These are phyloP conservation scores for Vigna mungo DNA, from an alignment of 306 rosid species.

Conservation along the genomic window DNA sequence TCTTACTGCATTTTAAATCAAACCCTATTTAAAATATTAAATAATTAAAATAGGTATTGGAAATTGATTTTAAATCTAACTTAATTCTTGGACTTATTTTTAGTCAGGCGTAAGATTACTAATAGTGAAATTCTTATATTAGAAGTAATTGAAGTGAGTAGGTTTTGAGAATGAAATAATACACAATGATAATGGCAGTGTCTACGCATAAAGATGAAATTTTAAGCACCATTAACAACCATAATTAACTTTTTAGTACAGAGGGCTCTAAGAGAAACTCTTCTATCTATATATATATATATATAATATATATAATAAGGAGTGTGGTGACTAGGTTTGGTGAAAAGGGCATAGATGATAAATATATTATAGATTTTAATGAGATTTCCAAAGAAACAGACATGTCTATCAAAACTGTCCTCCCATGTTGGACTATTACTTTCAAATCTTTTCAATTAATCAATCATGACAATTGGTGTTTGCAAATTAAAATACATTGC, in stretches of 20 bases:
- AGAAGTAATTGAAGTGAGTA: too few species aligned
- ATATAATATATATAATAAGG: neutral
- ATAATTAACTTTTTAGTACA: neutral
- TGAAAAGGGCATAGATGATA: conserved; percentile 9
- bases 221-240: neutral
- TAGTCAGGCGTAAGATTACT: too few species aligned
- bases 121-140: too few species aligned
- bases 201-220: too few species aligned
- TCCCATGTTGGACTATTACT: conserved; percentile 7
- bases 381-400: conserved; percentile 5
- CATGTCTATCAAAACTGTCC: neutral
- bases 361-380: neutral
- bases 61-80: too few species aligned
- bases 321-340: neutral
- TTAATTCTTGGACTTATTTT: too few species aligned
- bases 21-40: too few species aligned
- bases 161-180: too few species aligned
- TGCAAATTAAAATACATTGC: neutral
- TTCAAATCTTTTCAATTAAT: conserved; percentile 8
- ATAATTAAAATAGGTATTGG: too few species aligned
- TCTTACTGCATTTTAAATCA: too few species aligned
- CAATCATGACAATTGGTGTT: neutral
- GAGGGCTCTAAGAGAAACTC: conserved; percentile 6
- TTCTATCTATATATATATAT: neutral
- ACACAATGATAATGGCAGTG: too few species aligned